Evolutionary conservation across 164 flowering plant genomes (phyloP).

Genomic region (Stephania yunnanensis): DNA sequence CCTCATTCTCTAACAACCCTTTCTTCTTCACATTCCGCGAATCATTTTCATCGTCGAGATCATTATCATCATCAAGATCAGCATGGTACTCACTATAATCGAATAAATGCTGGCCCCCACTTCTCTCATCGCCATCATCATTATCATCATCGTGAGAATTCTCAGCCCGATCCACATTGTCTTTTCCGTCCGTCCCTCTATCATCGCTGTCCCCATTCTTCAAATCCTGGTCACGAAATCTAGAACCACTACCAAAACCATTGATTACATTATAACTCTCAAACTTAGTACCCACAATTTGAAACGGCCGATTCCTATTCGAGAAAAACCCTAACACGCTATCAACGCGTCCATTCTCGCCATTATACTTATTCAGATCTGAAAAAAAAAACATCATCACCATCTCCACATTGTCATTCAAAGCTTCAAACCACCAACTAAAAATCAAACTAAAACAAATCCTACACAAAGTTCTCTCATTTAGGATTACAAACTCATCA

Average conservation of each 20-base stretch:
- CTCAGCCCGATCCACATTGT: constrained; percentile 55
- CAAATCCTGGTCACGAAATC: constrained; percentile 66
- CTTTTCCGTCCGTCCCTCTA: constrained; percentile 84
- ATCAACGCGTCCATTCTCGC: not conserved
- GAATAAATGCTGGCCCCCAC: constrained; percentile 15
- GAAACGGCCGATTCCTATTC: not conserved
- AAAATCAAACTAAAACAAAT: not conserved
- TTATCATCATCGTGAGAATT: constrained; percentile 9
- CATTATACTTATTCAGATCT: not conserved
- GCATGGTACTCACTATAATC: constrained; percentile 33
- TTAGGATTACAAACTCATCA: no score
- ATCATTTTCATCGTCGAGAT: constrained; percentile 23
- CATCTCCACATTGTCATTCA: not conserved
- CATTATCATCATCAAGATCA: constrained; percentile 20
- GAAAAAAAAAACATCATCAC: not conserved
- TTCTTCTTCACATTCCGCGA: constrained; percentile 17
- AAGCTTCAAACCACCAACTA: not conserved
- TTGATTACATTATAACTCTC: constrained; percentile 38
- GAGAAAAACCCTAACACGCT: not conserved
- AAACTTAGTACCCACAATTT: constrained; percentile 24
- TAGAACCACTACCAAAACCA: constrained; percentile 65
- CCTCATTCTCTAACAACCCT: constrained; percentile 20
- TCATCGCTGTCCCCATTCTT: constrained; percentile 95
- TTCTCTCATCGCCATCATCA: constrained; percentile 21
- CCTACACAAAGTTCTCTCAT: not conserved